Evolutionary conservation across 1,139 yeast genomes (phyloP).

Genomic region (Candida sojae): DNA sequence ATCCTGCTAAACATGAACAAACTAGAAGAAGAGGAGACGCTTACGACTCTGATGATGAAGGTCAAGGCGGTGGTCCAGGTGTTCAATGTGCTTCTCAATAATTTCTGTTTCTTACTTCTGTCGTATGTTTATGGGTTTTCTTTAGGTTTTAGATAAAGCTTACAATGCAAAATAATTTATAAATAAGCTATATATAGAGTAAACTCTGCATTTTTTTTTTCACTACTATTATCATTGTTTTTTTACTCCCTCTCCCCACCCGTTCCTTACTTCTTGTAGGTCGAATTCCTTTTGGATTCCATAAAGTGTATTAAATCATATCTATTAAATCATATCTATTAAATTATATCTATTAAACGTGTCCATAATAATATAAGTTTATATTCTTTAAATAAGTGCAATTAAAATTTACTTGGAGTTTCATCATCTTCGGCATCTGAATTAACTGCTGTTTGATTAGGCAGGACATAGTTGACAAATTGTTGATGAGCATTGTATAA

Average conservation of each 20-base stretch:
- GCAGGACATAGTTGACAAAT: conserved; percentile 4
- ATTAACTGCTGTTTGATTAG: conserved; percentile 3
- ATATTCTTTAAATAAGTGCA: background rate
- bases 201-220: background rate
- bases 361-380: background rate
- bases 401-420: background rate
- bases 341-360: conserved; percentile 15
- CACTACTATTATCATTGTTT: too few relatives aligned
- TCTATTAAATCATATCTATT: background rate
- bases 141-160: conserved; percentile 3
- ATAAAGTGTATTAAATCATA: background rate
- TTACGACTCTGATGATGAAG: conserved; percentile 69
- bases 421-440: conserved; percentile 3
- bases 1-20: conserved; percentile 59
- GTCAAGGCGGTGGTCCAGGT: conserved; percentile 62
- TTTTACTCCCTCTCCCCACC: too few relatives aligned
- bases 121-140: background rate
- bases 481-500: conserved; percentile 8
- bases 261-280: too few relatives aligned
- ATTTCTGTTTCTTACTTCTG: conserved; percentile 10
- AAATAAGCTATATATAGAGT: background rate
- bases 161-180: conserved; percentile 1
- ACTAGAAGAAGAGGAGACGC: conserved; percentile 50
- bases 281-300: too few relatives aligned
- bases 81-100: conserved; percentile 89